Evolutionary conservation across 2,329 filamentous ascomycete genomes (phyloP).

Genomic region (Fusarium subglutinans): DNA sequence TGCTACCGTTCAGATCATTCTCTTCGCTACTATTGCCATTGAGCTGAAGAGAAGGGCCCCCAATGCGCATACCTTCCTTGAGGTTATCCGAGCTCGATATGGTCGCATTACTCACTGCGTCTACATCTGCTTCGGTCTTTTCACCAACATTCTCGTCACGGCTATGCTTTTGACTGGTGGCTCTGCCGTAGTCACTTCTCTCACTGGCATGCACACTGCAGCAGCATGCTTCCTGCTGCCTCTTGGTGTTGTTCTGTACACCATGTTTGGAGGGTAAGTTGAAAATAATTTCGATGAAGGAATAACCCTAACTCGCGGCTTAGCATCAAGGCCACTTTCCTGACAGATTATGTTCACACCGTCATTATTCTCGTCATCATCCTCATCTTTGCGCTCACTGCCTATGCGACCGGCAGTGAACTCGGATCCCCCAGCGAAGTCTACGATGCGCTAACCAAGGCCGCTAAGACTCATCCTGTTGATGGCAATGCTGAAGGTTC

Average conservation of each 20-base stretch:
- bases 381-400: slow-evolving; percentile 83
- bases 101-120: slow-evolving; percentile 73
- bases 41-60: slow-evolving; percentile 87
- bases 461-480: slow-evolving; percentile 76
- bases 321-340: slow-evolving; percentile 84
- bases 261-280: slow-evolving; percentile 66
- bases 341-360: slow-evolving; percentile 85
- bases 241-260: slow-evolving; percentile 77
- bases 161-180: slow-evolving; percentile 90
- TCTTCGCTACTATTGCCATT: slow-evolving; percentile 91
- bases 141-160: slow-evolving; percentile 88
- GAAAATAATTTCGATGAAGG: accelerated
- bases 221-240: slow-evolving; percentile 88
- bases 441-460: slow-evolving; percentile 79
- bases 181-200: slow-evolving; percentile 61
- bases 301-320: neutral
- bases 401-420: slow-evolving; percentile 77
- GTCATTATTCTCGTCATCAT: slow-evolving; percentile 87
- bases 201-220: slow-evolving; percentile 64
- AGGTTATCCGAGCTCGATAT: slow-evolving; percentile 84
- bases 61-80: slow-evolving; percentile 86
- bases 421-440: slow-evolving; percentile 81
- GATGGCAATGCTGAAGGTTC: slow-evolving; percentile 82
- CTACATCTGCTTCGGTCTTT: slow-evolving; percentile 83
- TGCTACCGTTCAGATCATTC: slow-evolving; percentile 84